Conservation (phyloP, 2,329 filamentous ascomycete genomes). For the Dactylonectria estremocensis region DNA sequence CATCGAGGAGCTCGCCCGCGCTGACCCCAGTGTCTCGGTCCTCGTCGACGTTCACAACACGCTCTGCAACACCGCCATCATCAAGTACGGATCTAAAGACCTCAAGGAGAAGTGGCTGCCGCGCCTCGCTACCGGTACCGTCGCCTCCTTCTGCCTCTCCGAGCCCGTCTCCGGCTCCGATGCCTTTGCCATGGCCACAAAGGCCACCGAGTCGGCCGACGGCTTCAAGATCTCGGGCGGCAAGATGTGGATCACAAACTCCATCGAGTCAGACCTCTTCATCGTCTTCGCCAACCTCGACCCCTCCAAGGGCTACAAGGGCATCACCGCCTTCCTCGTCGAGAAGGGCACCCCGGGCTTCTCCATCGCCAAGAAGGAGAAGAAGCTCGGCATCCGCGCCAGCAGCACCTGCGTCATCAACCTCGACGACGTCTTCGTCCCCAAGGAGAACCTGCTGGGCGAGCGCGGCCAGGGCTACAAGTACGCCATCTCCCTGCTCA, state of each 20-base stretch:
- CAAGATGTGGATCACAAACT: conserved; percentile 99
- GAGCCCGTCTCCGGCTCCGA: conserved; percentile 95
- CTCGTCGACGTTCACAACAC: conserved; percentile 99
- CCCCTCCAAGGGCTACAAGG: conserved; percentile 93
- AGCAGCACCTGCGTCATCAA: conserved; percentile 97
- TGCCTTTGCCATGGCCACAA: conserved; percentile 94
- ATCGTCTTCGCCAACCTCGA: conserved; percentile 98
- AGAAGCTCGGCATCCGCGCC: conserved; percentile 97
- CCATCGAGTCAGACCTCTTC: conserved; percentile 93
- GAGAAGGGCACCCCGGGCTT: conserved; percentile 93
- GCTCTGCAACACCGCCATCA: conserved; percentile 91
- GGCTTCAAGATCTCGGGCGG: conserved; percentile 91
- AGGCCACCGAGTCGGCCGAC: conserved; percentile 84
- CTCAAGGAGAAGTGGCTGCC: conserved; percentile 91
- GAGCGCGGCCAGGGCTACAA: conserved; percentile 96
- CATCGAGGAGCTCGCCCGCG: conserved; percentile 95
- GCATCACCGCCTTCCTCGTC: conserved; percentile 95
- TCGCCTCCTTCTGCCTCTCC: conserved; percentile 93
- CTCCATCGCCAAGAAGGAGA: conserved; percentile 98
- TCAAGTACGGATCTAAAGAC: conserved; percentile 85
- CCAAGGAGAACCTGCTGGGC: conserved; percentile 89
- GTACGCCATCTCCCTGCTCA: conserved; percentile 93
- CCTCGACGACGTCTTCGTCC: conserved; percentile 95
- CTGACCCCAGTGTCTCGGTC: conserved; percentile 95
- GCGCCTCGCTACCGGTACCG: conserved; percentile 89